A percentile compares a stretch with the other conserved stretches of the same genome.
Conservation (phyloP, 1,139 yeast genomes). For the Sugiyamaella castrensis region DNA sequence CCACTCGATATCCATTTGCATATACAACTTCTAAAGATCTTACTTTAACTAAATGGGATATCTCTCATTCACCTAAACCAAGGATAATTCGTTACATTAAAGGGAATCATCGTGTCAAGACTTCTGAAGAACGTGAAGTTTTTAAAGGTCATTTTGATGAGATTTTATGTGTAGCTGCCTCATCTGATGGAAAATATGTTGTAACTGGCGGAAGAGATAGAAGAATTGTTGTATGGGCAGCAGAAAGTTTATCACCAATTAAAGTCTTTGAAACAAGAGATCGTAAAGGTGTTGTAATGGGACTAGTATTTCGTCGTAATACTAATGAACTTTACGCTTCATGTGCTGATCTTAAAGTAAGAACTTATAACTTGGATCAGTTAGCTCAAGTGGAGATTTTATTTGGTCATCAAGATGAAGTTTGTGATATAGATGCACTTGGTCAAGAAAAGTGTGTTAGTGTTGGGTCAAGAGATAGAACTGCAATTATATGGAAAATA, state of each 20-base stretch:
- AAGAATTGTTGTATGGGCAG: constrained; percentile 79
- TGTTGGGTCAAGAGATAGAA: constrained; percentile 91
- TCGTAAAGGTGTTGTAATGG: constrained; percentile 65
- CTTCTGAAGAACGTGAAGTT: constrained; percentile 32
- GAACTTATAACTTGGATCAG: constrained; percentile 83
- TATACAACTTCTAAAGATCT: constrained; percentile 84
- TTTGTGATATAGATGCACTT: constrained; percentile 75
- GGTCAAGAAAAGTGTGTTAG: constrained; percentile 89
- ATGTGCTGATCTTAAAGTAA: constrained; percentile 85
- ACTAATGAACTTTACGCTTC: constrained; percentile 88
- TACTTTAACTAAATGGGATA: constrained; percentile 76
- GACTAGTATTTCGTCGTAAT: constrained; percentile 72
- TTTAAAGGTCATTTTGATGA: constrained; percentile 68
- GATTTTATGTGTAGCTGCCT: constrained; percentile 74
- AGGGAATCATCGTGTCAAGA: constrained; percentile 53
- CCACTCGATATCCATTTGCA: constrained; percentile 56
- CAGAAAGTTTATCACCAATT: constrained; percentile 69
- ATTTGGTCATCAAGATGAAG: constrained; percentile 93
- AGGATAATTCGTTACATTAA: constrained; percentile 58
- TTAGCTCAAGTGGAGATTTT: constrained; percentile 84
- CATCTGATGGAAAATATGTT: constrained; percentile 81
- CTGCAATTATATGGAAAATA: constrained; percentile 95
- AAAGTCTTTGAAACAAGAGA: constrained; percentile 73
- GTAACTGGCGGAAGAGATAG: constrained; percentile 90
- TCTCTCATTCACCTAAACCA: constrained; percentile 47